These are phyloP conservation scores for Malbranchea zuffiana DNA, from an alignment of 2,329 filamentous ascomycete genomes.

Conservation along the genomic window DNA sequence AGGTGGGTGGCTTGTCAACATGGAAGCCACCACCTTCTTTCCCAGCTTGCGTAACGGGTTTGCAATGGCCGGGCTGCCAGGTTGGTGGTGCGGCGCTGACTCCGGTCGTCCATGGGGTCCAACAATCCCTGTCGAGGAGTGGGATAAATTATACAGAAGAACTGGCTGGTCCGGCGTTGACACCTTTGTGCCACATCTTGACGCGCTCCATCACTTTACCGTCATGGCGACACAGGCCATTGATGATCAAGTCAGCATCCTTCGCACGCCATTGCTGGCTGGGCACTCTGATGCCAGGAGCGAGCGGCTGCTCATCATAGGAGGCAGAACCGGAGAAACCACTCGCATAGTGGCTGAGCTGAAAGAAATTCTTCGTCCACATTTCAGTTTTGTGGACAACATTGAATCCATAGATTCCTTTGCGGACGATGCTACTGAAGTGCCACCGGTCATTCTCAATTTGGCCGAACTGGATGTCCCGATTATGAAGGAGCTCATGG, in stretches of 20 bases:
- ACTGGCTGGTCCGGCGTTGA: constrained; percentile 9
- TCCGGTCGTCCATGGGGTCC: constrained; percentile 6
- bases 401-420: constrained; percentile 10
- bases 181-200: constrained; percentile 8
- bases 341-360: background rate
- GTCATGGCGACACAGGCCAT: constrained; percentile 14
- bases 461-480: constrained; percentile 7
- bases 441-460: constrained; percentile 8
- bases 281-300: constrained; percentile 3
- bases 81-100: constrained; percentile 18
- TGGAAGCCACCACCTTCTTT: constrained; percentile 31
- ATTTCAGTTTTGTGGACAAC: constrained; percentile 13
- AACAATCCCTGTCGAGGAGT: constrained; percentile 2
- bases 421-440: constrained; percentile 1
- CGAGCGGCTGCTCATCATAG: background rate
- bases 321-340: background rate
- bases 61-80: constrained; percentile 15
- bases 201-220: constrained; percentile 13
- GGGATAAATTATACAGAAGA: constrained; percentile 2
- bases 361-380: constrained; percentile 1
- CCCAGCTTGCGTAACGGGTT: constrained; percentile 15
- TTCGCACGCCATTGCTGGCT: too few relatives aligned
- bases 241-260: constrained; percentile 6
- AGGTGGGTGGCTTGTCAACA: constrained; percentile 36
- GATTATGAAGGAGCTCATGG: constrained; percentile 9